Evolutionary conservation across 1,284 basidiomycete genomes (phyloP).

Genomic region (Amylostereum chailletii): DNA sequence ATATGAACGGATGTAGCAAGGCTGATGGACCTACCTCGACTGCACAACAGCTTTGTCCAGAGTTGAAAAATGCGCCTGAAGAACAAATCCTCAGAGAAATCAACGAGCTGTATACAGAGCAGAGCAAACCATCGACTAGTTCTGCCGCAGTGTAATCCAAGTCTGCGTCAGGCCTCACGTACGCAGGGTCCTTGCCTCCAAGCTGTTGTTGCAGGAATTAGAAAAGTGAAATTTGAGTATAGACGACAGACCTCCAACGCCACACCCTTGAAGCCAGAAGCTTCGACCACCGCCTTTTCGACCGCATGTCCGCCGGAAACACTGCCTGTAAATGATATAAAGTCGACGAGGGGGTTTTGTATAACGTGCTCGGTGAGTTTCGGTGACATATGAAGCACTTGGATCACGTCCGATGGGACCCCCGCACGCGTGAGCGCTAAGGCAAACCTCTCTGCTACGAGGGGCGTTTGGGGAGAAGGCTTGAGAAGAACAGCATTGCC

Average conservation of each 20-base stretch:
- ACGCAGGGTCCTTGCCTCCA: slow-evolving; percentile 94
- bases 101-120: neutral
- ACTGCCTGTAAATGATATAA: slow-evolving; percentile 88
- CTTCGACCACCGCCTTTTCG: slow-evolving; percentile 51
- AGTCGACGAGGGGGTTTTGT: slow-evolving; percentile 62
- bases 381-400: slow-evolving; percentile 75
- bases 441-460: slow-evolving; percentile 77
- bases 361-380: slow-evolving; percentile 58
- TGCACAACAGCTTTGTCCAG: slow-evolving; percentile 87
- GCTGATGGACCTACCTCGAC: slow-evolving; percentile 50
- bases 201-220: slow-evolving; percentile 41
- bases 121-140: slow-evolving; percentile 73
- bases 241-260: slow-evolving; percentile 51
- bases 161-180: slow-evolving; percentile 83
- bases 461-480: slow-evolving; percentile 91
- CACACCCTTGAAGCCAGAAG: slow-evolving; percentile 71
- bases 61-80: slow-evolving; percentile 87
- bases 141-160: slow-evolving; percentile 77
- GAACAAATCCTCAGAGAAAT: neutral
- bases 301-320: slow-evolving; percentile 61
- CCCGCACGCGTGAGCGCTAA: slow-evolving; percentile 65
- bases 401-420: slow-evolving; percentile 68
- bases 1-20: neutral
- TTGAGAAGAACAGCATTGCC: slow-evolving; percentile 90
- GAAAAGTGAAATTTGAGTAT: neutral